Base-by-base conservation (phyloP, 371 early-diverging fungal species). In the Mucor lusitanicus region DNA sequence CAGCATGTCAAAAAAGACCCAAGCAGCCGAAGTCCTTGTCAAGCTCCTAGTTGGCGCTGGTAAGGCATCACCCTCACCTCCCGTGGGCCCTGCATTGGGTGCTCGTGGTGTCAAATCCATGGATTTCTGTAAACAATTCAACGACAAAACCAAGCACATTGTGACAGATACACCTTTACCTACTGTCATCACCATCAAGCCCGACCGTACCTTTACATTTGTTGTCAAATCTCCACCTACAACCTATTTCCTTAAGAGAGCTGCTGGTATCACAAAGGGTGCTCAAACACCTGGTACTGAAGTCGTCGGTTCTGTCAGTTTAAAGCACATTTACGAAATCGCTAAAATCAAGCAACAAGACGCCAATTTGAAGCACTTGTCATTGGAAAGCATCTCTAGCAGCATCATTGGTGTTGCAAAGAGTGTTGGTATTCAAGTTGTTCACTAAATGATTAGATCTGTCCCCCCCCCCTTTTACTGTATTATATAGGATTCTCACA, bases 91-190 rank as follows among this genome's bases (percentile, higher is more conserved):
- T 55, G 97, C 97, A 4, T 88, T 99, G 25, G 99, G 99, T 80
- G 96, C 95, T 68, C 90, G 95, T 61, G 99, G 99, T 77, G 92
- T 99, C 59, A 98, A 97, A 78, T 88, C 96, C n/a, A 97, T 98
- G 87, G 99, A 99, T 76, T 99, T 99, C 77, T 96, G 96, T 85
- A 97, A 97, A 80, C 93, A 91, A 76, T 99, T 99, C 86, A 99
- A 98, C 85, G 98, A 96, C 79, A 91, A 91, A 55, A 97, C 99
- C 64, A 96, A 95, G 76, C 86, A 91, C 69, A 86, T 90, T 74
- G 82, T 87, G n/a, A 78, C 87, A 40, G 92, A 90, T 40, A 93
- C 95, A 35, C 99, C 97, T 35, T 84, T 96, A 48, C 94, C 95
- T 2, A 91, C 91, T 21, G 81, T 89, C 33, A 93, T 98, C 72